Conservation (phyloP, 176 grass and related monocot genomes). For the Oryza coarctata region DNA sequence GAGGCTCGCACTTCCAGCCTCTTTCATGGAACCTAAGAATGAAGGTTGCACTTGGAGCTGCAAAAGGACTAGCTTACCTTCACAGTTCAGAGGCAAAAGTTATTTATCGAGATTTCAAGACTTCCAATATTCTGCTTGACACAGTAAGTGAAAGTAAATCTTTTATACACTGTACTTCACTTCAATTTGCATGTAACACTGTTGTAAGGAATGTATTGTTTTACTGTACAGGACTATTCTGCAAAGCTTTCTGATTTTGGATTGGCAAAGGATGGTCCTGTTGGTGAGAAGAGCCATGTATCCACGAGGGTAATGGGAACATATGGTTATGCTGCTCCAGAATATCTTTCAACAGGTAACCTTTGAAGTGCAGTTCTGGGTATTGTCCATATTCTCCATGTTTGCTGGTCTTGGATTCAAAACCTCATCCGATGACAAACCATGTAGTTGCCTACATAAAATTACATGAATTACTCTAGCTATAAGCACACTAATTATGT, state of each 20-base stretch:
- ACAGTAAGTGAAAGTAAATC: conserved; percentile 49
- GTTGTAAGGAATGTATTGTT: conserved; percentile 24
- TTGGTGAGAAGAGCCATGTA: conserved; percentile 85
- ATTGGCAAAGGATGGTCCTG: conserved; percentile 88
- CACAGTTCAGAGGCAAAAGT: conserved; percentile 80
- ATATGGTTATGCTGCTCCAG: conserved; percentile 89
- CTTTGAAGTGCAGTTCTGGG: conserved; percentile 13
- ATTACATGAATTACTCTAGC: background rate
- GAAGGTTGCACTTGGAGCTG: conserved; percentile 87
- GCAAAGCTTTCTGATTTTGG: conserved; percentile 97
- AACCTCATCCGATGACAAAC: background rate
- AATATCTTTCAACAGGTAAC: conserved; percentile 93
- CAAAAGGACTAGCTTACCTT: conserved; percentile 86
- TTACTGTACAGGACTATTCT: conserved; percentile 69
- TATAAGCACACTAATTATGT: conserved; percentile 1
- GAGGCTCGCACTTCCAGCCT: conserved; percentile 74
- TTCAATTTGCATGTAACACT: background rate
- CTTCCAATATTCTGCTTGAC: conserved; percentile 92
- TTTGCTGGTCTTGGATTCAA: background rate
- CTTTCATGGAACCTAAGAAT: conserved; percentile 90
- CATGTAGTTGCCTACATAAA: background rate
- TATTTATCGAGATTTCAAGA: conserved; percentile 97
- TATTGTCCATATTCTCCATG: conserved; percentile 7
- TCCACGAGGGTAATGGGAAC: conserved; percentile 93
- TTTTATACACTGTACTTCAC: background rate